A percentile compares a stretch with the other conserved stretches of the same genome.
Conservation (phyloP, 73 alveolate genomes). For the Paramecium sexaurelia region DNA sequence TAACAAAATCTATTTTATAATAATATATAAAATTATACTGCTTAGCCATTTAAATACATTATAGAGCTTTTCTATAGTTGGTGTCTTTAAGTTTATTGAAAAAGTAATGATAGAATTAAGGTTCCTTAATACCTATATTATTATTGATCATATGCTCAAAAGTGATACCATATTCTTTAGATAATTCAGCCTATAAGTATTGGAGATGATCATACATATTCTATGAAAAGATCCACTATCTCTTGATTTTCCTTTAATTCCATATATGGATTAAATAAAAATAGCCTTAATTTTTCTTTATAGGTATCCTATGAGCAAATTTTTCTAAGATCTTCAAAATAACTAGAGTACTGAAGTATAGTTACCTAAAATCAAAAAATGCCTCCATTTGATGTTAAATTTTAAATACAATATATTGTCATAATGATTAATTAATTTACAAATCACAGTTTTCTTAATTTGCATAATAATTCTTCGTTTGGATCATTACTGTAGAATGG, state of each 20-base stretch:
- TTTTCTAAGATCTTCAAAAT: neutral
- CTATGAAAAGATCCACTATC: neutral
- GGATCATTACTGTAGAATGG: slow-evolving; percentile 62
- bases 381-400: slow-evolving; percentile 1
- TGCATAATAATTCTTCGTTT: slow-evolving; percentile 3
- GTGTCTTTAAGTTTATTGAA: neutral
- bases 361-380: neutral
- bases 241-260: neutral
- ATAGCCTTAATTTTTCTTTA: neutral
- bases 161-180: neutral
- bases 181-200: neutral
- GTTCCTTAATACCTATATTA: slow-evolving; percentile 1
- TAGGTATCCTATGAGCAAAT: neutral
- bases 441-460: neutral
- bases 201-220: neutral
- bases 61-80: slow-evolving; percentile 2
- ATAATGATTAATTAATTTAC: neutral
- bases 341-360: neutral
- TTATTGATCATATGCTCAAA: slow-evolving; percentile 16
- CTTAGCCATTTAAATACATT: slow-evolving; percentile 29
- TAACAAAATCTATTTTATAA: neutral
- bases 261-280: neutral
- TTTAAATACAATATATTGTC: neutral
- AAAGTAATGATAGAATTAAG: neutral
- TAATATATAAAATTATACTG: neutral